These are phyloP conservation scores for Staphylotrichum longicolle DNA, from an alignment of 495 filamentous ascomycete genomes.

Conservation along the genomic window DNA sequence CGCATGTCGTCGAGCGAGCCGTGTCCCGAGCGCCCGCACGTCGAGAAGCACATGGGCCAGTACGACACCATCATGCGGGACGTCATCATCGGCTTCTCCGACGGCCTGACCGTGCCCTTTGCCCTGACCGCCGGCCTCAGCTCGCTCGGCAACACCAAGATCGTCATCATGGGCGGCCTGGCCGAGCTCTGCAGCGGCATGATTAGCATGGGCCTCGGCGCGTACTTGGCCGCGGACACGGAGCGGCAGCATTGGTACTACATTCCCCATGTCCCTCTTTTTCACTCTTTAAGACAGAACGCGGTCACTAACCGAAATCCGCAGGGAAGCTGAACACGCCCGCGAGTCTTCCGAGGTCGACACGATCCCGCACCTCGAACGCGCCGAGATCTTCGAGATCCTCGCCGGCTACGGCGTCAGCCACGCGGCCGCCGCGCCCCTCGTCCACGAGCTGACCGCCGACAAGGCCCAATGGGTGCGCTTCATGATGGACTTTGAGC, in stretches of 20 bases:
- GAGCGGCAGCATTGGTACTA: slow-evolving; percentile 31
- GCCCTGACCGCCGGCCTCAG: slow-evolving; percentile 58
- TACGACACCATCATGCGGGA: slow-evolving; percentile 40
- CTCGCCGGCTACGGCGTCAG: slow-evolving; percentile 44
- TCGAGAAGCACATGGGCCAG: slow-evolving; percentile 14
- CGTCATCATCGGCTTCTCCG: slow-evolving; percentile 55
- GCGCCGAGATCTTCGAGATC: slow-evolving; percentile 45
- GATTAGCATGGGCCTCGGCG: slow-evolving; percentile 66
- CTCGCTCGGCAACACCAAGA: slow-evolving; percentile 52
- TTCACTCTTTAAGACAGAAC: not conserved
- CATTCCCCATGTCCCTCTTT: too few relatives aligned
- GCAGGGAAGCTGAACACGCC: slow-evolving; percentile 47
- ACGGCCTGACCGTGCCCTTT: slow-evolving; percentile 62
- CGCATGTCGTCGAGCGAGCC: slow-evolving; percentile 11
- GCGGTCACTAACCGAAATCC: slow-evolving; percentile 38
- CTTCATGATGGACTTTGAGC: slow-evolving; percentile 58
- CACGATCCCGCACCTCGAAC: slow-evolving; percentile 41
- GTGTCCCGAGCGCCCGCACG: slow-evolving; percentile 1
- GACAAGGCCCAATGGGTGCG: slow-evolving; percentile 47
- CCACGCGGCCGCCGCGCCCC: slow-evolving; percentile 29
- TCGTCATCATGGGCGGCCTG: slow-evolving; percentile 64
- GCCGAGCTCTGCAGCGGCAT: slow-evolving; percentile 63
- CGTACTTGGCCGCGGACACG: slow-evolving; percentile 53
- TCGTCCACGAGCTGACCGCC: slow-evolving; percentile 42
- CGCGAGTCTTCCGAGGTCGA: slow-evolving; percentile 45